A percentile compares a stretch with the other conserved stretches of the same genome.
These are phyloP conservation scores for Trypanosoma caninum DNA, from an alignment of 208 protist genomes.

Conservation along the genomic window DNA sequence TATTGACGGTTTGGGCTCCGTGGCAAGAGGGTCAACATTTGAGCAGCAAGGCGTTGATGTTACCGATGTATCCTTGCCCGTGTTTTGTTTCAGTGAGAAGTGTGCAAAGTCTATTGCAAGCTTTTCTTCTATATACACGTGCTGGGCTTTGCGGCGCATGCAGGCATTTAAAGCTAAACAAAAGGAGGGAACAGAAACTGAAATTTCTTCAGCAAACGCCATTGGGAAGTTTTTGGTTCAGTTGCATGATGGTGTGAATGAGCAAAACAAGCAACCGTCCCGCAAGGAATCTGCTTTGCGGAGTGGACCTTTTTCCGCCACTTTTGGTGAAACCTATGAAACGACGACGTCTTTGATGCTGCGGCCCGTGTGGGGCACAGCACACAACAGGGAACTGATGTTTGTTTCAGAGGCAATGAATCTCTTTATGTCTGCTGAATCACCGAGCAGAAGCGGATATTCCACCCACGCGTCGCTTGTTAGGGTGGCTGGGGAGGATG, in stretches of 20 bases:
- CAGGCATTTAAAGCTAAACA: not conserved
- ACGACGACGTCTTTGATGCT: too few species aligned
- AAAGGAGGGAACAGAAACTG: not conserved
- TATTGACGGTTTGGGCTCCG: slow-evolving; percentile 73
- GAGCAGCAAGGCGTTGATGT: slow-evolving; percentile 5
- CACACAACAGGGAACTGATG: slow-evolving; percentile 64
- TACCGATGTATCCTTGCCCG: not conserved
- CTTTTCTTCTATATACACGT: slow-evolving; percentile 20
- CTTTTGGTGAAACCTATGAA: too few species aligned
- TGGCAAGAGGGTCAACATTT: slow-evolving; percentile 45
- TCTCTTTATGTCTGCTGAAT: slow-evolving; percentile 1
- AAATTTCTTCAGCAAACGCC: not conserved
- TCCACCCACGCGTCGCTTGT: not conserved
- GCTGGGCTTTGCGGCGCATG: slow-evolving; percentile 11
- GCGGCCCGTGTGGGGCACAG: slow-evolving; percentile 35
- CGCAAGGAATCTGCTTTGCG: not conserved
- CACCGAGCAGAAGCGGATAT: not conserved
- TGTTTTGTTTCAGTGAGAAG: slow-evolving; percentile 12
- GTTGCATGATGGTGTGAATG: slow-evolving; percentile 11
- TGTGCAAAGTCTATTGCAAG: slow-evolving; percentile 23
- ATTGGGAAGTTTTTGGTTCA: slow-evolving; percentile 15
- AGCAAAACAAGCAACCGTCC: not conserved
- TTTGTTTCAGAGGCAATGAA: slow-evolving; percentile 60
- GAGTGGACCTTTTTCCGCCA: too few species aligned
- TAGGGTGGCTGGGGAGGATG: not conserved